Percentiles rank a stretch among this genome's conserved stretches.
Conservation (phyloP, 2,329 filamentous ascomycete genomes). For the Arachnomyces sp. region DNA sequence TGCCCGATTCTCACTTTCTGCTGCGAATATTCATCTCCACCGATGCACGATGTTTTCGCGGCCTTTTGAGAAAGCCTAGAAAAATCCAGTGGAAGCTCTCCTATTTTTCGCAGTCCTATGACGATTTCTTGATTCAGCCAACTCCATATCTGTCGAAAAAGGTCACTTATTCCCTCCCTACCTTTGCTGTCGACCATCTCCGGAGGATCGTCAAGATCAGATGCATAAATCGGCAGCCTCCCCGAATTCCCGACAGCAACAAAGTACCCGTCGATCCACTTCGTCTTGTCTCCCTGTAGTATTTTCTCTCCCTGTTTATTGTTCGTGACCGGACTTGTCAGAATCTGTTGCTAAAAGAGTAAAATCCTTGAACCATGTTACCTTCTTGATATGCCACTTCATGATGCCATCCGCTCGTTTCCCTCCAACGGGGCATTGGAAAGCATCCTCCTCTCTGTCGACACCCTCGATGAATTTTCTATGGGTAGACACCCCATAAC, state of each 20-base stretch:
- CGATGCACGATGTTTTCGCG: too few species aligned
- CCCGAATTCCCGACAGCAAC: slow-evolving; percentile 1
- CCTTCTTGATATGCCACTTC: slow-evolving; percentile 10
- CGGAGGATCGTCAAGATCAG: slow-evolving; percentile 1
- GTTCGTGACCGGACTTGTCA: too few species aligned
- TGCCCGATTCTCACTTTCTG: neutral
- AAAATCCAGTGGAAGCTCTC: too few species aligned
- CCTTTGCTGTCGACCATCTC: neutral
- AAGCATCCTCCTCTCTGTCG: slow-evolving; percentile 8
- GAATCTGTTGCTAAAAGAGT: too few species aligned
- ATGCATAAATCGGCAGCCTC: slow-evolving; percentile 5
- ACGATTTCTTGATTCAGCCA: too few species aligned
- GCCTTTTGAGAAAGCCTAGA: too few species aligned
- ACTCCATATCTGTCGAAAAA: too few species aligned
- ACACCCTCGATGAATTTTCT: slow-evolving; percentile 7
- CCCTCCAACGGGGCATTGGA: slow-evolving; percentile 6
- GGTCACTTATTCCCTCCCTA: neutral
- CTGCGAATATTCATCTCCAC: too few species aligned
- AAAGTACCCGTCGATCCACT: slow-evolving; percentile 9
- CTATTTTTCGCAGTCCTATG: too few species aligned
- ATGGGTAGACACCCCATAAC: slow-evolving; percentile 9
- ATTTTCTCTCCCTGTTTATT: slow-evolving; percentile 3
- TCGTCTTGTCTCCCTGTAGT: neutral
- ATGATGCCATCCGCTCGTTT: slow-evolving; percentile 2
- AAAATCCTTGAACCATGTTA: too few species aligned